Evolutionary conservation across 2,329 filamentous ascomycete species (phyloP), one percentile per base, ranked within the genome.

Genomic region (Diaporthe sp.): DNA sequence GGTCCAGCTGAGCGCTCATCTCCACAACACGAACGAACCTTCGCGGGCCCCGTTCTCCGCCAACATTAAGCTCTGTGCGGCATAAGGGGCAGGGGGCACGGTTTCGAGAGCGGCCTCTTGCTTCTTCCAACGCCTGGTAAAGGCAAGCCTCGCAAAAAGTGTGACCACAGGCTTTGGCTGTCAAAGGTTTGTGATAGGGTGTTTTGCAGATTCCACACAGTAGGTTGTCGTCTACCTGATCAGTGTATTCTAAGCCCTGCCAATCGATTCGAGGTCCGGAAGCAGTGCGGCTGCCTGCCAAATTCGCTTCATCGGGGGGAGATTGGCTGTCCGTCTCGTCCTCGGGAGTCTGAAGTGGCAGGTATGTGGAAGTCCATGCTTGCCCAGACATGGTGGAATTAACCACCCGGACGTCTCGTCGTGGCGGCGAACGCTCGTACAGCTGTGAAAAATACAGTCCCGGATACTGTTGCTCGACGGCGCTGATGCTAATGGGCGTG

Each of bases 91-190:
- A 92, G 45, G 85, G 82, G 73, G 84, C 80, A 84, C 85, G 45
- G 84, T 79, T 69, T 82, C 81, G 71, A 86, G 82, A 10, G 12
- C 35, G 58, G 25, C 33, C 55, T n/a, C 70, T 64, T 42, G 70
- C 47, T 28, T 57, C 50, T 30, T 55, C 40, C 45, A 68, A 50
- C 38, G 87, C 84, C 75, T 85, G 83, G 58, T 82, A 78, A 35
- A 92, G 84, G 79, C 91, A 93, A 6, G 85, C 84, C 69, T 87
- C 87, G 78, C 91, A 93, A 80, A 93, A 93, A 17, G 90, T 91
- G 80, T 93, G 91, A 74, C 92, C 89, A 82, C 91, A 93, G 10
- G 84, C 83, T 17, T 77, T 78, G 0, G 91, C 92, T 55, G 91
- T 91, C 64, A 91, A 85, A 0, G 91, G 91, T 19, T 89, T 85